phyloP scores from a whole-genome alignment of 1,284 basidiomycete species.

The Irpex lacteus region DNA sequence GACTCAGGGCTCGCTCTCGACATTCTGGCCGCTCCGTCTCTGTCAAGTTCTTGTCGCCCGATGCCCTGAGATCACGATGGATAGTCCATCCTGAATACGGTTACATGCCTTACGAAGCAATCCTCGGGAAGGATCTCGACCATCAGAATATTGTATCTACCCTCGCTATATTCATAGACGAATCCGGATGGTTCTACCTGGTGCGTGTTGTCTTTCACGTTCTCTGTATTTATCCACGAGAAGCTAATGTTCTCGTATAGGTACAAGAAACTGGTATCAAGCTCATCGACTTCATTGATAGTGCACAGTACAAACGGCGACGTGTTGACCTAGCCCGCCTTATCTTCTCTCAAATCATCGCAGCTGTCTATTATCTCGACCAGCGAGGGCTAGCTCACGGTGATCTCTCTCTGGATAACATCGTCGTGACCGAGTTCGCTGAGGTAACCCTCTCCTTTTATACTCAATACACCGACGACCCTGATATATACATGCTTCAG shows the following conservation, averaged over 20 bases:
- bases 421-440: neutral
- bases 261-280: neutral
- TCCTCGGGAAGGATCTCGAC: neutral
- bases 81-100: neutral
- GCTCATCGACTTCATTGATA: neutral
- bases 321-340: neutral
- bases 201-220: neutral
- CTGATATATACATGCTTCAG: neutral
- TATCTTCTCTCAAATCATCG: neutral
- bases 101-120: neutral
- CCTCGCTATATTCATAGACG: neutral
- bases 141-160: neutral
- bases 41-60: neutral
- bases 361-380: neutral
- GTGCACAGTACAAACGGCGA: neutral
- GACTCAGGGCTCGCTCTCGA: neutral
- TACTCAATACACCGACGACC: neutral
- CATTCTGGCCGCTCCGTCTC: neutral
- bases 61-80: neutral
- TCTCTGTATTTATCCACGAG: neutral
- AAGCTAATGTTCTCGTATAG: neutral
- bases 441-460: neutral
- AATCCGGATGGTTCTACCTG: neutral
- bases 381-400: neutral
- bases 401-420: neutral